Evolutionary conservation across 2,329 filamentous ascomycete species (phyloP).

Genomic region (Juglanconis oblonga): DNA sequence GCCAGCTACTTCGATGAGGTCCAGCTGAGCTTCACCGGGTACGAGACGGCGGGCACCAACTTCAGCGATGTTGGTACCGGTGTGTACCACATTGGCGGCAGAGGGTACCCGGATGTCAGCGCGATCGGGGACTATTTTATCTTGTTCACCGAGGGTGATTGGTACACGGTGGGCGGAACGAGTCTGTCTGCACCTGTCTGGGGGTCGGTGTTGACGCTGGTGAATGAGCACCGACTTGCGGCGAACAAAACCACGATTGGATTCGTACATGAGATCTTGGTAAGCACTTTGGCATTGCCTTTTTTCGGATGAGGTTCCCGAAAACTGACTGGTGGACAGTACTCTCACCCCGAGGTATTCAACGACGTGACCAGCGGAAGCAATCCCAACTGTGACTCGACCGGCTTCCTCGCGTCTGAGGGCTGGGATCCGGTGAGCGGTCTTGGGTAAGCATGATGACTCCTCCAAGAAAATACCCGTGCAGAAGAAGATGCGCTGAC

Average conservation of each 20-base stretch:
- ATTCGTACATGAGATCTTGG: conserved; percentile 50
- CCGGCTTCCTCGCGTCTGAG: conserved; percentile 27
- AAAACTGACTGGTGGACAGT: conserved; percentile 15
- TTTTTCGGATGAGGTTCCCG: not conserved
- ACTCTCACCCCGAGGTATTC: conserved; percentile 29
- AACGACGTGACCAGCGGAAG: conserved; percentile 27
- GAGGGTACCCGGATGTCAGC: conserved; percentile 48
- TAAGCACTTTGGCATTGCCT: conserved; percentile 9
- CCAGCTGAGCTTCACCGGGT: conserved; percentile 26
- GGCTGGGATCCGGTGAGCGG: conserved; percentile 29
- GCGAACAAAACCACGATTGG: conserved; percentile 45
- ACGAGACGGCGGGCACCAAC: conserved; percentile 35
- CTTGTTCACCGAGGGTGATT: conserved; percentile 31
- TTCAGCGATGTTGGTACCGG: conserved; percentile 30
- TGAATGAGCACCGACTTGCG: conserved; percentile 48
- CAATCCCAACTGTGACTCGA: conserved; percentile 30
- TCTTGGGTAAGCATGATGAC: conserved; percentile 17
- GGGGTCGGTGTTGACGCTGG: conserved; percentile 44
- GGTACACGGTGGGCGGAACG: conserved; percentile 44
- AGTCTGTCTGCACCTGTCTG: conserved; percentile 48
- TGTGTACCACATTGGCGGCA: conserved; percentile 41
- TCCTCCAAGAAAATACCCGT: not conserved
- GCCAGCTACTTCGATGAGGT: conserved; percentile 24
- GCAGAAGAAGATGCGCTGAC: not conserved
- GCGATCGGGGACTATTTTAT: conserved; percentile 38